Evolutionary conservation across 768 basidiomycete species (phyloP), one percentile per base, ranked within the genome.

Genomic region (Sistotremastrum niveocremeum): DNA sequence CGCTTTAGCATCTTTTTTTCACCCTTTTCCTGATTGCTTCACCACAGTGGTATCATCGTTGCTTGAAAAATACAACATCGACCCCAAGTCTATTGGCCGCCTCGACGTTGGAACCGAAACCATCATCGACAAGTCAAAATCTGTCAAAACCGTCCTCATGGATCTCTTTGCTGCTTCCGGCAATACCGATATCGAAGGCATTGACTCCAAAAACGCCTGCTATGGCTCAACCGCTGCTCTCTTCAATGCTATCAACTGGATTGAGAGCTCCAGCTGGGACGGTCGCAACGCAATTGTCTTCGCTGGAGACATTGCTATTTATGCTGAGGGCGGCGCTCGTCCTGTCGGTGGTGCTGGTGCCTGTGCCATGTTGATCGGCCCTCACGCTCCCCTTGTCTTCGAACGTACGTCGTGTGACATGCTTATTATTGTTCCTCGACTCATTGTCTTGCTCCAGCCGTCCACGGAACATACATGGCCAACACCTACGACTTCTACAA

Each of bases 401-500:
- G 94, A 98, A 69, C 85, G 94, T 97, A 65, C 70, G 90, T 74
- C 40, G 37, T 45, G 33, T 6, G 37, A 37, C 11, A 32, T 35
- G 6, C 28, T 32, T 41, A 41, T 54, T 44, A 37, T 42, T 38
- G 49, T 32, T 42, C 34, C 11, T 29, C n/a, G 12, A 30, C 7
- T 37, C 44, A 46, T 34, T 37, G 38, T 46, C 41, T 49, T 47
- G 46, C 48, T 59, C 6, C 61, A 98, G 94, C 94, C 55, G 74
- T 90, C 53, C 95, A 97, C 65, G 94, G 93, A 29, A 89, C 81
- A 43, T 87, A 91, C 71, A 97, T 98, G 85, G 83, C 84, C 51
- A 94, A 99, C 70, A 88, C 83, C 0, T 97, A 94, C 65, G 95
- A 99, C 67, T 98, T 97, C 65, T 99, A 95, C 81, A 99, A 99